Base-by-base conservation (phyloP, 2,329 filamentous ascomycete species). In the Pseudovirgaria hyperparasitica region DNA sequence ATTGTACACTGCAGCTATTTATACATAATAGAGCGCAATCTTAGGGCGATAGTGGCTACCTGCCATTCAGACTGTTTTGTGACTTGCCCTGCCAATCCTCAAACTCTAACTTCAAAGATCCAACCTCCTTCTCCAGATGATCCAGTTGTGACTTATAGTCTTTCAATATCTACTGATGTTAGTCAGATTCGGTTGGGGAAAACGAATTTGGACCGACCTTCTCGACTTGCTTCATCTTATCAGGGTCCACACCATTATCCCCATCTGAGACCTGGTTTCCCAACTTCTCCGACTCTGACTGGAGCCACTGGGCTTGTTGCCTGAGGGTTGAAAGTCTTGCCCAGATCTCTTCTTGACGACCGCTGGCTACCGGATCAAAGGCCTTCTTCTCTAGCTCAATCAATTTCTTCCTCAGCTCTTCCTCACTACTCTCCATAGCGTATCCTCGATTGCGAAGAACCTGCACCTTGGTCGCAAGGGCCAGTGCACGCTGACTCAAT, bases 341-440 rank as follows among this genome's bases (percentile, higher is more conserved):
- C 82, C 82, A 90, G 23, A 90, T 72, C 59, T 90, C 82, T 53
- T 90, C 82, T 46, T 82, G 76, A 38, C 80, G 63, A 3, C 80
- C 81, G 19, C 70, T 70, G 29, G 87, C 65, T 6, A 75, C 74
- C 6, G 82, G 82, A 44, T 90, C 82, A 37, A 75, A 72, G 16
- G 84, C 70, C 26, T 65, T 63, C 43, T 72, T 70, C 48, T 86
- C 78, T 31, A 90, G 59, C 14, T 60, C 63, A 43, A 74, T 60
- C 32, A 92, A 61, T 48, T 81, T 79, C 40, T 72, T 71, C 51
- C 77, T 75, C 23, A 92, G 52, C 38, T 80, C 76, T 43, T 92
- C 82, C 52, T 92, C 82, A 35, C 81, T 75, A 22, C 72, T 72
- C 41, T 80, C 80, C 36, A 92, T 63, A 3, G 81, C 77, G 48